Evolutionary conservation across 1,284 basidiomycete genomes (phyloP), one percentile per base, ranked within the genome.

Genomic region (Volvariella surrecta): DNA sequence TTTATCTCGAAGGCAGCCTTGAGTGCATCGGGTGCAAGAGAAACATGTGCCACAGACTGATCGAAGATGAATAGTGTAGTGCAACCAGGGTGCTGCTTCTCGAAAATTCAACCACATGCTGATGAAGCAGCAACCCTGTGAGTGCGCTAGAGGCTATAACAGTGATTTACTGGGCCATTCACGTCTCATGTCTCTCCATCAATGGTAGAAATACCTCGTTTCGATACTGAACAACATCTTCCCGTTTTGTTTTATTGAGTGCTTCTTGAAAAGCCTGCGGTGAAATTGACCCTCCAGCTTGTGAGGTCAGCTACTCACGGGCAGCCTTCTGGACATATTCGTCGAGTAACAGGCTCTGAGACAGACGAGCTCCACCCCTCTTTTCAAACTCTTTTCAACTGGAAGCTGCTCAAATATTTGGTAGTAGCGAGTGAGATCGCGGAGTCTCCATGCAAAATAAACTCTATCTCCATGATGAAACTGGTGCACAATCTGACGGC

Each of bases 341-440:
- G 46, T 66, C 55, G 10, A 50, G 39, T 0, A 66, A 51, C 37
- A 57, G 45, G 3, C 49, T 52, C 1, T 43, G 39, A 11, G 47
- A 42, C 38, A 54, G 56, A 19, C 40, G 37, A 3, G 13, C 17
- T 0, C 64, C 62, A 20, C 62, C 63, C n/a, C n/a, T n/a, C n/a
- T n/a, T n/a, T n/a, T n/a, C n/a, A n/a, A n/a, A 15, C 54, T 47
- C 15, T 53, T 43, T 45, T 66, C 56, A 1, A 24, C 21, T 15
- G 63, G 62, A 13, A 68, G 52, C 42, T 61, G 55, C 44, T 64
- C 57, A 43, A 63, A 67, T 3, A 53, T 43, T 43, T 68, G 67
- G 50, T 67, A 69, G 48, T 67, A 58, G 4, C 48, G 48, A 41
- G 61, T 58, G 24, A 66, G 52, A 13, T 54, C 51, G 2, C 54